Evolutionary conservation across 305 asterid genomes (phyloP), one percentile per base, ranked within the genome.

Genomic region (Striga hermonthica): DNA sequence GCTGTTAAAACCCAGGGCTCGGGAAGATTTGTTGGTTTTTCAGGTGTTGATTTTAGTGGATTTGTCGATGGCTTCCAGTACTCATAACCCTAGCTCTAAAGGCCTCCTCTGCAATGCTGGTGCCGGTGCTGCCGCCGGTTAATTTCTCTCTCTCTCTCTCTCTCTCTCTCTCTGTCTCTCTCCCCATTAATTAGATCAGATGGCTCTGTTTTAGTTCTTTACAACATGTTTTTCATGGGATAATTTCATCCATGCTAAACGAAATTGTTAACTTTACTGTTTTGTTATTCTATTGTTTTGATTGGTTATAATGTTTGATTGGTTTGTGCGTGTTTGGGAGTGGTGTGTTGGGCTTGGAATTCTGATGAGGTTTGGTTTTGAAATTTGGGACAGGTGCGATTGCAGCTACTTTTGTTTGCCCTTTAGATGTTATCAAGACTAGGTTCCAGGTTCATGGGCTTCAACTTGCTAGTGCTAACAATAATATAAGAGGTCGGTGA

Each of bases 361-460:
- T 66, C 41, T 76, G 71, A 57, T 49, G 67, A 39, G 72, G 43
- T 39, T 65, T n/a, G 48, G 41, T 61, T 75, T 71, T 11, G 58
- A 79, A 15, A 22, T 22, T 22, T 66, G 74, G 66, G 65, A 81
- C 91, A 92, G 98, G 98, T 44, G 89, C 83, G 37, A 83, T 92
- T 74, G 98, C 97, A 62, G 97, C 98, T 66, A 85, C 96, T 43
- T 92, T 92, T 81, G 97, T 92, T 49, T 92, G 98, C 68, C 98
- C 96, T 54, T 82, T 92, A 71, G 98, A 92, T 82, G 95, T 92
- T 79, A 89, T 89, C 62, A 92, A 92, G 86, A 92, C 97, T 76
- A 87, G 96, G 78, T 76, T 92, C 49, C 98, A 92, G 78, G 98
- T 92, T 57, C 95, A 89, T 71, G 98, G 98, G 67, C 79, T 84